Base-by-base conservation (phyloP, 1,139 yeast genomes). In the Saccharomycopsis hybrid region DNA sequence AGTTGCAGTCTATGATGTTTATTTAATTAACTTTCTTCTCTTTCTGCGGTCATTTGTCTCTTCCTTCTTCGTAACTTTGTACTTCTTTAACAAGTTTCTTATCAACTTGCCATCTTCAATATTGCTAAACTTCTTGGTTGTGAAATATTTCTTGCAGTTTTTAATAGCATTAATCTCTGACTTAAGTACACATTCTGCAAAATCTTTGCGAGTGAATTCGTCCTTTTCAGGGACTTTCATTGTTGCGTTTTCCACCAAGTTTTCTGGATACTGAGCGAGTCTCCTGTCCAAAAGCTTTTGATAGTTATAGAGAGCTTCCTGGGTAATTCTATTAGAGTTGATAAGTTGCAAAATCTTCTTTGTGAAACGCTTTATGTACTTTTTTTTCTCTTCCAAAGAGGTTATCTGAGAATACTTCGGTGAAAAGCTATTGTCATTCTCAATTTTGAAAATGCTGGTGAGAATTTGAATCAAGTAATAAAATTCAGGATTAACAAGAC, bases 81-180 rank as follows among this genome's bases (percentile, higher is more conserved):
- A 50, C 35, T 48, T 52, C 60, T 82, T 82, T 50, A 76, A 56
- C 25, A 82, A 72, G 57, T 79, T 81, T 51, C 77, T 70, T 45
- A 80, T 62, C 46, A 82, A 64, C 60, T 80, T 82, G 1, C 69
- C 76, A 63, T 82, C 89, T 8, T 73, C 76, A 39, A 83, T 74
- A 35, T 75, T 57, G 46, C 63, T 66, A 54, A 67, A 74, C 4
- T 62, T 58, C 1, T 57, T 59, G 5, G 33, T 33, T 36, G 67
- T 65, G 1, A 73, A 64, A 32, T 67, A 59, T 7, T 67, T 67
- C 4, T 65, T 51, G 48, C 83, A 75, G 41, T 64, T 67, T 24
- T 62, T 61, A 32, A 84, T 63, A 2, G 85, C 73, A 30, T 65
- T 62, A 46, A 70, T 71, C 61, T 85, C 94, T 50, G 70, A 74